phyloP scores from a whole-genome alignment of 2,329 filamentous ascomycete species.

The Monosporascus sp. region DNA sequence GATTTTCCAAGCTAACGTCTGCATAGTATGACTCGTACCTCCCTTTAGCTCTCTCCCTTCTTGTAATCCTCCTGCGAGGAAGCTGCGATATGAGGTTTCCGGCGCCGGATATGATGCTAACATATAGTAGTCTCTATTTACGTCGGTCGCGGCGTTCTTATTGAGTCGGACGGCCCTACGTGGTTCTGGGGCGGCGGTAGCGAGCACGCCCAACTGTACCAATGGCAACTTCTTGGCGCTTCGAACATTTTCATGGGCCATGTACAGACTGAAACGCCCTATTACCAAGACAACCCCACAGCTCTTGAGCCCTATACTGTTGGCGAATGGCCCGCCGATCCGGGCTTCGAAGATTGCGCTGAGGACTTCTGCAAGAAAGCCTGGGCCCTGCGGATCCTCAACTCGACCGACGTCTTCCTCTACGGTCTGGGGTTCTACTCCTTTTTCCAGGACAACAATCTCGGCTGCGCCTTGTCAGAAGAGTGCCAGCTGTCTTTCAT shows the following conservation, averaged over 20 bases:
- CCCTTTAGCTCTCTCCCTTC: neutral
- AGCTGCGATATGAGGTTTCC: too few species aligned
- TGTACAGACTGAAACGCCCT: constrained; percentile 63
- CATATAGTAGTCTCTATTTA: constrained; percentile 26
- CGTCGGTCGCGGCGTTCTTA: constrained; percentile 16
- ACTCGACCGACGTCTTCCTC: constrained; percentile 43
- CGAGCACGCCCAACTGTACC: constrained; percentile 37
- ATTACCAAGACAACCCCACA: constrained; percentile 57
- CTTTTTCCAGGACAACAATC: constrained; percentile 54
- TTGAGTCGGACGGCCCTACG: constrained; percentile 41
- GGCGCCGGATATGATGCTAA: neutral
- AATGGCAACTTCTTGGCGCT: constrained; percentile 59
- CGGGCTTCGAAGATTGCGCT: constrained; percentile 44
- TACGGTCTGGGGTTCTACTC: constrained; percentile 54
- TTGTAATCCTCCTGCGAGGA: too few species aligned
- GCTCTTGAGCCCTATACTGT: constrained; percentile 44
- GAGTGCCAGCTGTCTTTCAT: constrained; percentile 55
- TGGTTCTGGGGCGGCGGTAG: constrained; percentile 56
- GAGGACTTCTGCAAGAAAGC: constrained; percentile 42
- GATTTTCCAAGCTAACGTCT: too few species aligned
- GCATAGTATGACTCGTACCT: neutral
- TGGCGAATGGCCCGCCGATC: constrained; percentile 39
- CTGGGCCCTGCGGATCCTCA: constrained; percentile 51
- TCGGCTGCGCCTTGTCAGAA: constrained; percentile 45
- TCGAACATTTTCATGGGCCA: constrained; percentile 49